Evolutionary conservation across 306 rosid species (phyloP).

Genomic region (Lathyrus sativus): DNA sequence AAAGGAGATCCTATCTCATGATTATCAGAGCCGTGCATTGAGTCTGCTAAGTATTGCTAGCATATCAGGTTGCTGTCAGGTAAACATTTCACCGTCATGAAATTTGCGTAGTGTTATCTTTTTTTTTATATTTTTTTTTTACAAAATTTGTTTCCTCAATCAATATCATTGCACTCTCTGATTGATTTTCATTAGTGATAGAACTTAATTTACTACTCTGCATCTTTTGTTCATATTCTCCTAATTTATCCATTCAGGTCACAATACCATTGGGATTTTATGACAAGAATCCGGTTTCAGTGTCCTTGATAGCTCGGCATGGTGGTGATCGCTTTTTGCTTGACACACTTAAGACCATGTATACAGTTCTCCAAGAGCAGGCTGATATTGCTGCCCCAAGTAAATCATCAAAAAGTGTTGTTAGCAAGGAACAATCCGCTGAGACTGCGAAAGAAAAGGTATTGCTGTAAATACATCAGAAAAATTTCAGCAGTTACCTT

Average conservation of each 20-base stretch:
- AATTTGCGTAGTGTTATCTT: slow-evolving; percentile 7
- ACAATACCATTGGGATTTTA: slow-evolving; percentile 79
- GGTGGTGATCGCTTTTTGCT: slow-evolving; percentile 95
- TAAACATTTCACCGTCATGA: slow-evolving; percentile 35
- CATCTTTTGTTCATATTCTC: slow-evolving; percentile 27
- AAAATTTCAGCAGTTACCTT: slow-evolving; percentile 11
- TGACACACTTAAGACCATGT: slow-evolving; percentile 70
- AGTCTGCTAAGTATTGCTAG: slow-evolving; percentile 87
- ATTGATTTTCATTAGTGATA: not conserved
- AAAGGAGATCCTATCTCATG: slow-evolving; percentile 74
- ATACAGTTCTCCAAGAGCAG: slow-evolving; percentile 72
- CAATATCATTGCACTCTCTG: not conserved
- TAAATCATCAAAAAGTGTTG: slow-evolving; percentile 60
- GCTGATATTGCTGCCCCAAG: slow-evolving; percentile 68
- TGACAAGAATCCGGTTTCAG: slow-evolving; percentile 76
- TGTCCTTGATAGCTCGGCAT: slow-evolving; percentile 90
- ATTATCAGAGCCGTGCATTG: slow-evolving; percentile 62
- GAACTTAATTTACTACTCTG: not conserved
- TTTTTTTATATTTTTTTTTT: not conserved
- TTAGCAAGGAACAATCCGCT: slow-evolving; percentile 84
- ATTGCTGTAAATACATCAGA: slow-evolving; percentile 27
- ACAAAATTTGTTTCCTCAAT: slow-evolving; percentile 9
- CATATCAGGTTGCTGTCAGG: slow-evolving; percentile 98
- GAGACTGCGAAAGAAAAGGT: slow-evolving; percentile 94
- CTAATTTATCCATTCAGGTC: slow-evolving; percentile 62